Evolutionary conservation across 2,329 filamentous ascomycete species (phyloP).

Genomic region (Fusarium sp.): DNA sequence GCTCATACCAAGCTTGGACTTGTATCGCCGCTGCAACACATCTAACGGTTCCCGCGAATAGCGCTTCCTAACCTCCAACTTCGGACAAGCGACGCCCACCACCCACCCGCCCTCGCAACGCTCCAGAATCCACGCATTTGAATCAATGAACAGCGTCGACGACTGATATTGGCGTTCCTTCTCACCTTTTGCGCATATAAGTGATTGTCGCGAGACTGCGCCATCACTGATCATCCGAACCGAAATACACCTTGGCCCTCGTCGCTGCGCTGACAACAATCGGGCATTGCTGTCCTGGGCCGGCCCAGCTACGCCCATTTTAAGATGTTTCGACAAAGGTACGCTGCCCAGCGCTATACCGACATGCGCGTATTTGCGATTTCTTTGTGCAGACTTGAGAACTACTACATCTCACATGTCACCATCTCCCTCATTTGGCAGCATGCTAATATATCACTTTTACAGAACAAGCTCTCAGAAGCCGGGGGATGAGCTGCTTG

Average conservation of each 20-base stretch:
- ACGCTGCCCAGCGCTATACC: constrained; percentile 9
- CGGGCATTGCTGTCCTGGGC: constrained; percentile 27
- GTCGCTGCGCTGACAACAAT: constrained; percentile 21
- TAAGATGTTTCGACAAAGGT: constrained; percentile 48
- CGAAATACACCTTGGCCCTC: constrained; percentile 10
- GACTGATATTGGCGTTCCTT: constrained; percentile 8
- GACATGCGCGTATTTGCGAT: not conserved
- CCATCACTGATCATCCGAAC: constrained; percentile 9
- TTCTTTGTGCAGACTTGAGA: not conserved
- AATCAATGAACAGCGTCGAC: constrained; percentile 29
- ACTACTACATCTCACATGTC: not conserved
- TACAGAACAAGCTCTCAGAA: constrained; percentile 82
- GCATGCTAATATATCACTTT: constrained; percentile 9
- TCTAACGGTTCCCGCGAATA: constrained; percentile 35
- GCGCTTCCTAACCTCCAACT: constrained; percentile 27
- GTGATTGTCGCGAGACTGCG: constrained; percentile 13
- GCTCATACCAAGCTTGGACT: constrained; percentile 10
- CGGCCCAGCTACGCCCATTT: constrained; percentile 32
- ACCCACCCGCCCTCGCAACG: constrained; percentile 27
- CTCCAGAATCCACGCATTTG: constrained; percentile 11
- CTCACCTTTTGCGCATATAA: constrained; percentile 17
- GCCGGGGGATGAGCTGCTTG: constrained; percentile 85
- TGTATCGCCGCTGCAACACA: constrained; percentile 14
- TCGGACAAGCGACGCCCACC: constrained; percentile 20
- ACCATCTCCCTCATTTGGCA: not conserved